Evolutionary conservation across 192 early-diverging fungal genomes (phyloP).

Genomic region (Backusella morwellensis): DNA sequence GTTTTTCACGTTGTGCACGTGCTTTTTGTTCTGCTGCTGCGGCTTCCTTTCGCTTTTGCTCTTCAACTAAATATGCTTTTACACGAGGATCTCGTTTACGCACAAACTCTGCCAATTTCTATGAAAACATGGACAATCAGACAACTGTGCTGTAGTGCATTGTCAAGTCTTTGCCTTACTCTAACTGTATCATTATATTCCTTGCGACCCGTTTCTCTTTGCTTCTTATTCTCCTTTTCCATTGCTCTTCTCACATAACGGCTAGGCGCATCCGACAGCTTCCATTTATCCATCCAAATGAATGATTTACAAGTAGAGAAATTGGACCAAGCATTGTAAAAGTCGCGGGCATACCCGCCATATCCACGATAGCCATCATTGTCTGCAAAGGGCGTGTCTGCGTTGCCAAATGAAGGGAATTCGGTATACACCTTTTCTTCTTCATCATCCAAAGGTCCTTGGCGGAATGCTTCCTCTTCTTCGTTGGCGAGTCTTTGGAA

Average conservation of each 20-base stretch:
- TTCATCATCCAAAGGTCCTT: constrained; percentile 42
- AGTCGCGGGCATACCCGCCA: constrained; percentile 56
- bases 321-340: constrained; percentile 78
- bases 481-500: constrained; percentile 81
- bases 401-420: constrained; percentile 68
- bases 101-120: constrained; percentile 74
- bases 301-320: constrained; percentile 90
- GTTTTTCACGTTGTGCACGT: constrained; percentile 57
- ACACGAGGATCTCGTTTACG: constrained; percentile 91
- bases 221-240: constrained; percentile 90
- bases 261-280: constrained; percentile 80
- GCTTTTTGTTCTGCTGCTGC: constrained; percentile 59
- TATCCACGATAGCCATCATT: constrained; percentile 43
- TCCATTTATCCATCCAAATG: constrained; percentile 89
- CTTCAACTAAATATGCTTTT: constrained; percentile 60
- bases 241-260: constrained; percentile 75
- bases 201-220: constrained; percentile 68
- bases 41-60: constrained; percentile 52
- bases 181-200: constrained; percentile 75
- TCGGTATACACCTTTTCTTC: constrained; percentile 24
- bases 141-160: too few relatives aligned
- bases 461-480: constrained; percentile 61
- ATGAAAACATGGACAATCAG: neutral
- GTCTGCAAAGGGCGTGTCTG: constrained; percentile 60
- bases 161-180: constrained; percentile 32